phyloP scores from a whole-genome alignment of 805 yeast genomes.

The Myxozyma monticola region DNA sequence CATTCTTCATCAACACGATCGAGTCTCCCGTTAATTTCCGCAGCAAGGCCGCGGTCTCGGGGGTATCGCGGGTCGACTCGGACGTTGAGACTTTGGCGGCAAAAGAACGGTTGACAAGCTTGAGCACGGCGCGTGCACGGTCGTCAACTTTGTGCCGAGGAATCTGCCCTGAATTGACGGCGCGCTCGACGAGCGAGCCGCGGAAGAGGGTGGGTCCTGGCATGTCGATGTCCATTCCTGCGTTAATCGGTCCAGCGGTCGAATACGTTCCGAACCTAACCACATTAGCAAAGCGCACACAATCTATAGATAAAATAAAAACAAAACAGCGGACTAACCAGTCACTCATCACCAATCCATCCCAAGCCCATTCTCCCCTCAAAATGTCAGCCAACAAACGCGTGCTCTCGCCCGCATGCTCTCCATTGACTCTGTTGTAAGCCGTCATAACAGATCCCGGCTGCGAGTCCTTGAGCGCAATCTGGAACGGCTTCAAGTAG shows the following conservation, averaged over 20 bases:
- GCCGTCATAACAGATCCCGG: conserved; percentile 63
- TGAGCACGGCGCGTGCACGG: conserved; percentile 46
- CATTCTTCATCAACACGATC: conserved; percentile 59
- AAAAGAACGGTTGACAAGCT: conserved; percentile 47
- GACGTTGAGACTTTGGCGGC: conserved; percentile 45
- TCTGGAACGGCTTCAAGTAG: conserved; percentile 62
- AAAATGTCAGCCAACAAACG: conserved; percentile 48
- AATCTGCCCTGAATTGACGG: conserved; percentile 46
- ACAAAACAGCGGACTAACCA: too few relatives aligned
- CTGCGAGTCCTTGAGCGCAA: conserved; percentile 53
- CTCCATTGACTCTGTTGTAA: conserved; percentile 64
- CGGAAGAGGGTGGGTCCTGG: conserved; percentile 61
- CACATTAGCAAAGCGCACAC: too few relatives aligned
- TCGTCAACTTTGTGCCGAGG: conserved; percentile 45
- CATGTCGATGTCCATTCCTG: conserved; percentile 66
- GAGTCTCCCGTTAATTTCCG: conserved; percentile 53
- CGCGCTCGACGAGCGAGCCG: conserved; percentile 45
- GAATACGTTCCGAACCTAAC: conserved; percentile 59
- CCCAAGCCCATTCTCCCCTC: conserved; percentile 57
- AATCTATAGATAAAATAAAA: too few relatives aligned
- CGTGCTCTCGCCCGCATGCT: conserved; percentile 52
- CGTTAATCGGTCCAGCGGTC: conserved; percentile 47
- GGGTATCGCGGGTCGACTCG: conserved; percentile 36
- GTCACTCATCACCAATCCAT: conserved; percentile 61
- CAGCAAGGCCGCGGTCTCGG: conserved; percentile 47